Percentiles rank a stretch among this genome's conserved stretches.
phyloP scores from a whole-genome alignment of 441 rosid genomes.

The Populus hybrid region DNA sequence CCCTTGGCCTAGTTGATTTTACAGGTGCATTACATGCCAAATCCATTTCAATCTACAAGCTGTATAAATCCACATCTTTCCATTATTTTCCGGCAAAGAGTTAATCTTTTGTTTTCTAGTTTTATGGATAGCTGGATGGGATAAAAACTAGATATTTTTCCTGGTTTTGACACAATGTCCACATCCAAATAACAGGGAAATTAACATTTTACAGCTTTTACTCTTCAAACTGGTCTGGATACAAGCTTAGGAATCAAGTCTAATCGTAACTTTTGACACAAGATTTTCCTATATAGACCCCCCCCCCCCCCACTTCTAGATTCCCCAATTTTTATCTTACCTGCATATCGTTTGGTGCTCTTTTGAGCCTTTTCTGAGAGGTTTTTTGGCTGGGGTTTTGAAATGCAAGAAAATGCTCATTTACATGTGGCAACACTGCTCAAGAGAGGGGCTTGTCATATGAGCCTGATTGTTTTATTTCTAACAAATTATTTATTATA shows the following conservation, averaged over 20 bases:
- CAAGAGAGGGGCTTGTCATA: conserved; percentile 44
- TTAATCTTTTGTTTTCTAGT: background rate
- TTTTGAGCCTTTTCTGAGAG: background rate
- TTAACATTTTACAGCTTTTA: background rate
- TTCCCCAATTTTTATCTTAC: background rate
- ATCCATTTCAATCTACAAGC: background rate
- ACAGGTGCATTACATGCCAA: background rate
- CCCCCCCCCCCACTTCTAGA: background rate
- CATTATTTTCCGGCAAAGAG: background rate
- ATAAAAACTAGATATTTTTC: background rate
- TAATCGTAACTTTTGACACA: background rate
- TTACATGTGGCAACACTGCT: conserved; percentile 40
- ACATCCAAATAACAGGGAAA: background rate
- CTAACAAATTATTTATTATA: too few relatives aligned
- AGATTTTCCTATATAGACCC: background rate
- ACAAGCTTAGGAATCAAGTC: background rate
- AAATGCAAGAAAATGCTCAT: conserved; percentile 31
- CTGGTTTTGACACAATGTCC: background rate
- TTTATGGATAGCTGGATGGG: background rate
- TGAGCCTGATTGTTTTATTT: conserved; percentile 30
- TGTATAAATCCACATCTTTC: background rate
- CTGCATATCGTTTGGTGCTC: background rate
- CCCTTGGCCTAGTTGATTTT: background rate
- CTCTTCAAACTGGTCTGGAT: background rate
- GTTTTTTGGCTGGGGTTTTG: background rate